Conservation (phyloP, 1,139 yeast genomes). For the Pichia sp. region DNA sequence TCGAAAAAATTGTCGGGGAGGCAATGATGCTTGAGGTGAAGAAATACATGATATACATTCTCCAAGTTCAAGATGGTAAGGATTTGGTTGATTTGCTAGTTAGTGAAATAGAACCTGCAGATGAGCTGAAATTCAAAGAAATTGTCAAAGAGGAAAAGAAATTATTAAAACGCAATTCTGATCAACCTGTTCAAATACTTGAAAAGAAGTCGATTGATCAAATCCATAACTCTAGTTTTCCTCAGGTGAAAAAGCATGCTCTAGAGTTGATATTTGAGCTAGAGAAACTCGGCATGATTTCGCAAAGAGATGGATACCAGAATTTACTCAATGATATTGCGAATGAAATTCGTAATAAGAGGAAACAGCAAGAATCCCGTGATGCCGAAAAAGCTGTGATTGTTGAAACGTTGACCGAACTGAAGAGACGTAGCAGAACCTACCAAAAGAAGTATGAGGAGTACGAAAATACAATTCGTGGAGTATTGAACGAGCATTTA, state of each 20-base stretch:
- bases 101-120: conserved; percentile 63
- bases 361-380: conserved; percentile 60
- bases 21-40: conserved; percentile 74
- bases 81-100: conserved; percentile 70
- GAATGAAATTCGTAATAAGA: conserved; percentile 74
- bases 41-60: conserved; percentile 71
- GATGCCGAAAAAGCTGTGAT: conserved; percentile 60
- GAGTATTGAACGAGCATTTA: conserved; percentile 38
- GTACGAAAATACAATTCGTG: conserved; percentile 67
- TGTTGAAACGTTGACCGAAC: conserved; percentile 52
- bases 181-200: conserved; percentile 25
- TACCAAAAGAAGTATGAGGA: conserved; percentile 59
- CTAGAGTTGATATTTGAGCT: conserved; percentile 72
- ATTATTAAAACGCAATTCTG: conserved; percentile 24
- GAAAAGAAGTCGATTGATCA: conserved; percentile 41
- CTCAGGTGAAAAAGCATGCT: conserved; percentile 72
- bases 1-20: conserved; percentile 35
- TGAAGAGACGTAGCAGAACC: conserved; percentile 58
- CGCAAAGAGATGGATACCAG: conserved; percentile 72
- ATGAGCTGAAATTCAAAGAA: conserved; percentile 59
- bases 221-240: conserved; percentile 55
- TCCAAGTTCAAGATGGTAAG: conserved; percentile 74
- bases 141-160: conserved; percentile 48
- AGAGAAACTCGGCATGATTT: conserved; percentile 63
- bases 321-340: conserved; percentile 79